phyloP scores from a whole-genome alignment of 2,329 filamentous ascomycete genomes.

The Colletotrichum abscissum region DNA sequence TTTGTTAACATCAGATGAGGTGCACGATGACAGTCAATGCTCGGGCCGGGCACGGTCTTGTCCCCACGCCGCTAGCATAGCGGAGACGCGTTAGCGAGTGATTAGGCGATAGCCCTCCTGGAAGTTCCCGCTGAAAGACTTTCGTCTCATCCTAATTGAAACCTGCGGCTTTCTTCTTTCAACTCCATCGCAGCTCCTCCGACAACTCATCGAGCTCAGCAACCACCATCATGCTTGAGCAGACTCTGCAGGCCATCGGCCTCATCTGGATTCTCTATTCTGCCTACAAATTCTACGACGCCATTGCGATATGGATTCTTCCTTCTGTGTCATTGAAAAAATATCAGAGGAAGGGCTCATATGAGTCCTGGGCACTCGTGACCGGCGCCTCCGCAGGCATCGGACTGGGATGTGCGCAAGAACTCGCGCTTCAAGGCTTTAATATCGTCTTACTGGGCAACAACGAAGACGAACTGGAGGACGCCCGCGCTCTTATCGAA shows the following conservation, averaged over 20 bases:
- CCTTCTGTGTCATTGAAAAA: constrained; percentile 38
- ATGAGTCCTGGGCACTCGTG: constrained; percentile 44
- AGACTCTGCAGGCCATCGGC: constrained; percentile 35
- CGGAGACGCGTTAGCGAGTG: not conserved
- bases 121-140: not conserved
- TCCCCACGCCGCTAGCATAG: not conserved
- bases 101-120: not conserved
- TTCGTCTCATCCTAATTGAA: not conserved
- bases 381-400: constrained; percentile 49
- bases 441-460: constrained; percentile 47
- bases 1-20: no score
- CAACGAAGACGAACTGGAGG: constrained; percentile 42
- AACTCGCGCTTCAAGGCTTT: constrained; percentile 47
- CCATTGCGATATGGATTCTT: constrained; percentile 39
- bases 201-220: not conserved
- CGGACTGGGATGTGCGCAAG: constrained; percentile 46
- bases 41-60: not conserved
- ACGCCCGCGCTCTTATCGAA: constrained; percentile 35
- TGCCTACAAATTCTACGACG: constrained; percentile 27
- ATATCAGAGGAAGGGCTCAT: constrained; percentile 39
- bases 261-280: constrained; percentile 33
- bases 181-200: not conserved
- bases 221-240: not conserved
- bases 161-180: not conserved
- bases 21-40: not conserved